phyloP scores from a whole-genome alignment of 1,284 basidiomycete genomes.

The Ustilago sp. region DNA sequence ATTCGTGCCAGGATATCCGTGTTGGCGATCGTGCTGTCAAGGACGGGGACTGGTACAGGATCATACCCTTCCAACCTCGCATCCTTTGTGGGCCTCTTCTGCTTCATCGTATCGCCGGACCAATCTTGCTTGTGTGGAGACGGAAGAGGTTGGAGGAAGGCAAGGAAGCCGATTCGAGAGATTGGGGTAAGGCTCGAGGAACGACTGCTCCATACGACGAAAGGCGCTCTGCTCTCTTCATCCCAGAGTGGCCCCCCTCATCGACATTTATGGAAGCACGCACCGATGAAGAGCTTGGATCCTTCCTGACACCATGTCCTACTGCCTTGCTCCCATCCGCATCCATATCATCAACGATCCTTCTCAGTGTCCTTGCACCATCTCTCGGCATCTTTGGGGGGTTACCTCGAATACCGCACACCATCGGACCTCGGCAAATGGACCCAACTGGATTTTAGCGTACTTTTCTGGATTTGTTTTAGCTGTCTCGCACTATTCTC shows the following conservation, averaged over 20 bases:
- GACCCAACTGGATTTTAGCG: neutral
- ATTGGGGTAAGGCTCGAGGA: neutral
- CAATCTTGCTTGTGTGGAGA: neutral
- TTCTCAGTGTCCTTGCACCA: too few relatives aligned
- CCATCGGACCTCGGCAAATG: neutral
- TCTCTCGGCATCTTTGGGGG: too few relatives aligned
- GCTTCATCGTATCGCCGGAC: neutral
- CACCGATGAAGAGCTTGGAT: too few relatives aligned
- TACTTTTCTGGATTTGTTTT: neutral
- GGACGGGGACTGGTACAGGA: constrained; percentile 16
- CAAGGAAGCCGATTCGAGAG: neutral
- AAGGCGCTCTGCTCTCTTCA: too few relatives aligned
- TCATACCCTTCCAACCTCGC: constrained; percentile 8
- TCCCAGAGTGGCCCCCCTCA: too few relatives aligned
- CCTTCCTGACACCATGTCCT: too few relatives aligned
- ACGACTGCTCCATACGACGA: too few relatives aligned
- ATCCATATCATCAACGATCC: too few relatives aligned
- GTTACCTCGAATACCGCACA: too few relatives aligned
- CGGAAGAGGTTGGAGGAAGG: neutral
- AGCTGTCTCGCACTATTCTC: neutral
- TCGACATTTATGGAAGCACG: too few relatives aligned
- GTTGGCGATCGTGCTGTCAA: constrained; percentile 22
- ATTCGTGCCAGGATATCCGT: constrained; percentile 33
- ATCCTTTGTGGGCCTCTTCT: neutral
- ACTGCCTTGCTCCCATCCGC: too few relatives aligned